phyloP scores from a whole-genome alignment of 2,329 filamentous ascomycete genomes.

The Microdochium nivale region DNA sequence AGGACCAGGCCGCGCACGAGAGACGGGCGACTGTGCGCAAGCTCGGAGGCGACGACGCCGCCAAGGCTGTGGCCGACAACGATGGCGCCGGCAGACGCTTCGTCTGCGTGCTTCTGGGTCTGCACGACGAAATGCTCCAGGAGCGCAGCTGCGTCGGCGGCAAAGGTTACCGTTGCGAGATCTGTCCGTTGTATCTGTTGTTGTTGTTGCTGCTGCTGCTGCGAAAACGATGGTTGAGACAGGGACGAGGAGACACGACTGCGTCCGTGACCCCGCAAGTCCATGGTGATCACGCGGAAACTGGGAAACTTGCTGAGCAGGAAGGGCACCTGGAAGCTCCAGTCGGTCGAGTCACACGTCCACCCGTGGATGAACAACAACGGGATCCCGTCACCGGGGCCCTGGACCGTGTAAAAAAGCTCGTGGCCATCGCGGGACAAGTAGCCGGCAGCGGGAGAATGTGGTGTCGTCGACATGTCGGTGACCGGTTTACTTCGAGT shows the following conservation, averaged over 20 bases:
- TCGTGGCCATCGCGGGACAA: neutral
- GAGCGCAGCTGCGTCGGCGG: slow-evolving; percentile 2
- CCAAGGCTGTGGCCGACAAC: slow-evolving; percentile 5
- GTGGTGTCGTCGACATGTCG: no score
- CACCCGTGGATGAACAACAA: slow-evolving; percentile 4
- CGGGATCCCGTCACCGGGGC: neutral
- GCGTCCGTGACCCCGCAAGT: slow-evolving; percentile 4
- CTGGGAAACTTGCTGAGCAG: neutral
- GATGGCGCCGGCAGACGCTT: neutral
- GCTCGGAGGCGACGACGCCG: neutral
- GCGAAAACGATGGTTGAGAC: neutral
- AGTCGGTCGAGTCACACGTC: slow-evolving; percentile 2
- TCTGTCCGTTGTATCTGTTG: neutral
- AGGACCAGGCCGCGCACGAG: slow-evolving; percentile 1
- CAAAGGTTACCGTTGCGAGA: slow-evolving; percentile 1
- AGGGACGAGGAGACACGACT: neutral
- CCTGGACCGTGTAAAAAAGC: slow-evolving; percentile 4
- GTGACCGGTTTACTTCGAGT: no score
- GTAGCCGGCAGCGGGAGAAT: neutral
- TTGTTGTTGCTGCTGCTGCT: neutral
- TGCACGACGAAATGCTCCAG: slow-evolving; percentile 1
- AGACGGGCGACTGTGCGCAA: neutral
- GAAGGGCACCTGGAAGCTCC: slow-evolving; percentile 2
- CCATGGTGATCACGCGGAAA: slow-evolving; percentile 2
- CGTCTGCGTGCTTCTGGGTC: neutral